Conservation (phyloP, 2,329 filamentous ascomycete species). For the Penicillium verrucosum region DNA sequence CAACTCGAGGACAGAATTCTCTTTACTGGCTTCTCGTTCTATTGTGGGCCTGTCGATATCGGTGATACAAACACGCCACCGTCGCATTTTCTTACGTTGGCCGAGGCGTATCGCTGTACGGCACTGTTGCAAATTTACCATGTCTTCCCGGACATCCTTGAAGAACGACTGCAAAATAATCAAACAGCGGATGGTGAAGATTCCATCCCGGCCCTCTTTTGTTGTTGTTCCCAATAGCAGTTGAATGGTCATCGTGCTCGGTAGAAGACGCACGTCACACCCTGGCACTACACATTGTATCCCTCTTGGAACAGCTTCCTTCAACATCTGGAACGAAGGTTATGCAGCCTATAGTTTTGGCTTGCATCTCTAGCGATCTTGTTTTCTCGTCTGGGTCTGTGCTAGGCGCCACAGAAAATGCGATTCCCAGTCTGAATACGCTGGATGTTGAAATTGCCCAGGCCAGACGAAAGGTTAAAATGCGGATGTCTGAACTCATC, state of each 20-base stretch:
- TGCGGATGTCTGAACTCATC: conserved; percentile 20
- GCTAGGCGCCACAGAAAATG: conserved; percentile 15
- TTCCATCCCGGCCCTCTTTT: conserved; percentile 15
- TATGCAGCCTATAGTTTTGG: conserved; percentile 20
- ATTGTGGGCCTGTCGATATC: conserved; percentile 23
- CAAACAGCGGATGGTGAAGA: conserved; percentile 7
- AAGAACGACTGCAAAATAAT: conserved; percentile 14
- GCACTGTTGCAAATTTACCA: conserved; percentile 24
- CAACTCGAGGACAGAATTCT: conserved; percentile 20
- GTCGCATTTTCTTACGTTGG: conserved; percentile 22
- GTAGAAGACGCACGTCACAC: conserved; percentile 17
- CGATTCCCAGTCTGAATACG: conserved; percentile 18
- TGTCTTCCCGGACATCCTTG: conserved; percentile 22
- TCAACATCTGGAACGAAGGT: conserved; percentile 23
- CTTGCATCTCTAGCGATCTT: conserved; percentile 24
- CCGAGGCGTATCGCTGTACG: conserved; percentile 22
- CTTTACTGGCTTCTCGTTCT: conserved; percentile 20
- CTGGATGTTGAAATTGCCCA: conserved; percentile 24
- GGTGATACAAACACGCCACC: conserved; percentile 24
- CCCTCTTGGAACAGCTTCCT: conserved; percentile 21
- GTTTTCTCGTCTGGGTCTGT: conserved; percentile 20
- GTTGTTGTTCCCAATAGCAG: conserved; percentile 11
- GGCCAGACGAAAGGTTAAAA: conserved; percentile 21
- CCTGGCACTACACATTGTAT: conserved; percentile 21
- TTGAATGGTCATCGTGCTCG: conserved; percentile 6